Conservation (phyloP, 140 eudicot genomes). For the Flaveria floridana region DNA sequence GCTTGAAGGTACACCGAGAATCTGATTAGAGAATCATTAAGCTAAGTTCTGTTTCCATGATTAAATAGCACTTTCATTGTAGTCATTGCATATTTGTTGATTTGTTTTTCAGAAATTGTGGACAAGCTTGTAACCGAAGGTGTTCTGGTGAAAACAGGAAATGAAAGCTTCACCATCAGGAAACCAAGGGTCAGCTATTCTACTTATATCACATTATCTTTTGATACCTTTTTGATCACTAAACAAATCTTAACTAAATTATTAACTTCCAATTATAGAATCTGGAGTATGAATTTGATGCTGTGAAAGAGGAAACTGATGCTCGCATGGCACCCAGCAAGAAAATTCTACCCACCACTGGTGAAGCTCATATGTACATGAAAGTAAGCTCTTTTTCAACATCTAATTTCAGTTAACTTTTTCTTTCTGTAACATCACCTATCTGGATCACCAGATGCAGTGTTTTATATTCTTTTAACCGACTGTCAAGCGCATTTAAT, state of each 20-base stretch:
- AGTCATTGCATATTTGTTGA: neutral
- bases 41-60: constrained; percentile 13
- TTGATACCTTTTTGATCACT: neutral
- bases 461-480: neutral
- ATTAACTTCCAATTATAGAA: constrained; percentile 39
- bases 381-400: constrained; percentile 50
- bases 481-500: neutral
- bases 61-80: neutral
- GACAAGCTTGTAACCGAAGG: constrained; percentile 77
- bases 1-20: constrained; percentile 66
- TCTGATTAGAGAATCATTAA: constrained; percentile 16
- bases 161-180: constrained; percentile 48
- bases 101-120: constrained; percentile 58
- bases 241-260: constrained; percentile 8
- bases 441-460: neutral
- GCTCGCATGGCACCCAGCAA: constrained; percentile 37
- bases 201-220: constrained; percentile 2
- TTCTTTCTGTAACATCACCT: neutral
- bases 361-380: constrained; percentile 75
- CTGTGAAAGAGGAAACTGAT: constrained; percentile 84
- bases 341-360: constrained; percentile 37
- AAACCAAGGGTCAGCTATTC: constrained; percentile 51
- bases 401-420: constrained; percentile 12
- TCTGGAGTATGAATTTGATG: constrained; percentile 68
- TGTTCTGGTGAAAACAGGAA: constrained; percentile 52